Evolutionary conservation across 75 land plant species (phyloP).

Genomic region (Pinus tabuliformis): DNA sequence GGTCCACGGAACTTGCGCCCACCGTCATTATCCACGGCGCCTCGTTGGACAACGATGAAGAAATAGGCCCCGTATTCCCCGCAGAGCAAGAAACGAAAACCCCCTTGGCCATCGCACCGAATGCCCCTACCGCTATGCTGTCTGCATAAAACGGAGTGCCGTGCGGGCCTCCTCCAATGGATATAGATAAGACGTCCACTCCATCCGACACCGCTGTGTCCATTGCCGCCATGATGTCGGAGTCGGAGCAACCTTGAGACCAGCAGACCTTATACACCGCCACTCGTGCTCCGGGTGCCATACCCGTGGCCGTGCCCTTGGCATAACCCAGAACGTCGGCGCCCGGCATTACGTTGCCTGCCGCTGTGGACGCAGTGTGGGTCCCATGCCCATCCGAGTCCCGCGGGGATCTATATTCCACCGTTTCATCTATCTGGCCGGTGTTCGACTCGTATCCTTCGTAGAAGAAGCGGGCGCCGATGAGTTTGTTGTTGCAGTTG

Average conservation of each 20-base stretch:
- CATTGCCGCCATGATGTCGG: slow-evolving; percentile 22
- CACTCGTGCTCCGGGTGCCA: slow-evolving; percentile 14
- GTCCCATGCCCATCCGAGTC: slow-evolving; percentile 24
- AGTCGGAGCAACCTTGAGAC: not conserved
- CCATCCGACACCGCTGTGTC: slow-evolving; percentile 18
- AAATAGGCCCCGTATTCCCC: too few species aligned
- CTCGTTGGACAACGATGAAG: too few species aligned
- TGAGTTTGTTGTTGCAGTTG: not conserved
- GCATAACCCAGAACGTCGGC: slow-evolving; percentile 15
- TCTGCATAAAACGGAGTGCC: too few species aligned
- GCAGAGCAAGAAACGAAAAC: too few species aligned
- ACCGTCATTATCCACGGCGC: too few species aligned
- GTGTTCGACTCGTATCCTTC: not conserved
- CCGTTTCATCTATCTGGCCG: not conserved
- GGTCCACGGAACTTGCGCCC: too few species aligned
- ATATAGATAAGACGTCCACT: too few species aligned
- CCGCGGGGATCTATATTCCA: not conserved
- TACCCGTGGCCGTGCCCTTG: slow-evolving; percentile 17
- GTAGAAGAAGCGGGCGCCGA: slow-evolving; percentile 14
- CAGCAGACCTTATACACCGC: slow-evolving; percentile 26
- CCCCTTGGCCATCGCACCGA: too few species aligned
- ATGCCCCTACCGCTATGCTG: too few species aligned
- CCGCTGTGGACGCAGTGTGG: slow-evolving; percentile 27
- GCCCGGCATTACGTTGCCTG: not conserved
- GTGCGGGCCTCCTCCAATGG: too few species aligned